Base-by-base conservation (phyloP, 805 yeast species). In the Aciculoconidium aculeatum region DNA sequence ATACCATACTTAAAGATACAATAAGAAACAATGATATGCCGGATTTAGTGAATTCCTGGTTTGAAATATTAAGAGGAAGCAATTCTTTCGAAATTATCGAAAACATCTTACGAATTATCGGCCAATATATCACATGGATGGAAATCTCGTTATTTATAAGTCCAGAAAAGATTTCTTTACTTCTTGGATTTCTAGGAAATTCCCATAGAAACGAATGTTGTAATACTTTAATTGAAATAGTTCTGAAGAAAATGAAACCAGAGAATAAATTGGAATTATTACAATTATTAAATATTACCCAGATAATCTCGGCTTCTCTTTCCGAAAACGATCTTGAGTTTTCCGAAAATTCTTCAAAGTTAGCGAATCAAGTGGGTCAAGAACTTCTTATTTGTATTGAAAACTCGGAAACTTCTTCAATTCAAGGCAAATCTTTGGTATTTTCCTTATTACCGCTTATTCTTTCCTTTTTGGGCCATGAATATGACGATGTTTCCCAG, bases 61-160 rank as follows among this genome's bases (percentile, higher is more conserved):
- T 70, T 44, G 61, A 67, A 27, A 68, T 80, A 12, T 56, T 83
- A 35, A 60, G 40, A 48, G 34, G 49, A 61, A 27, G 48, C 31
- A 47, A 32, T 31, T 45, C 28, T 28, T 37, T 39, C 16, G 75
- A 74, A 35, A 67, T 81, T 37, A 42, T 83, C 45, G 75, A 70
- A 38, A 70, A 71, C 36, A 60, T 76, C 5, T 65, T 86, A 28
- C 65, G 66, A 30, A 77, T 77, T 32, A 74, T 92, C 32, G 96
- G 96, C 7, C 75, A 76, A 8, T 92, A 82, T 70, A 82, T 87
- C 14, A 78, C 88, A 14, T 92, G 99, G 98, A 85, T 88, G 52
- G 94, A 85, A 51, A 77, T 88, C 37, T 65, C 78, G 31, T 63
- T 85, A 42, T 75, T 90, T 31, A 67, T 87, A 17, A 75, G 74